phyloP scores from a whole-genome alignment of 1,284 basidiomycete genomes.

The Cryptococcus sp. region DNA sequence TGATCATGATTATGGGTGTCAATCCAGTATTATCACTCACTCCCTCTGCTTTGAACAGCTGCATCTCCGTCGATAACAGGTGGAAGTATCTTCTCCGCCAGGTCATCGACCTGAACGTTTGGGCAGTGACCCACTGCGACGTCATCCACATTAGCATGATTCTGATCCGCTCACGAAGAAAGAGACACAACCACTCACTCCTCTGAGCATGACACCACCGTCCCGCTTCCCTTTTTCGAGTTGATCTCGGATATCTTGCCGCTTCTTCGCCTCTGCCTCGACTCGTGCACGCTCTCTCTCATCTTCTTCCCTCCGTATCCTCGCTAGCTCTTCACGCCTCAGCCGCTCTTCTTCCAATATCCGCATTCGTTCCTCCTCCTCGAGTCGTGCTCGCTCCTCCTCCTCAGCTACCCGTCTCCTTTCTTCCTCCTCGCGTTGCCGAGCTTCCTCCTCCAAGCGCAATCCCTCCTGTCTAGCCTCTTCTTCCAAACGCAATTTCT shows the following conservation, averaged over 20 bases:
- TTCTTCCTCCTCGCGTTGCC: conserved; percentile 1
- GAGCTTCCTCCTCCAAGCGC: conserved; percentile 6
- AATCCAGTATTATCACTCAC: conserved; percentile 20
- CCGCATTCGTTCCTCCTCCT: conserved; percentile 10
- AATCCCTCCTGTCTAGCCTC: background rate
- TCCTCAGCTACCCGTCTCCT: conserved; percentile 7
- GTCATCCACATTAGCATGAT: background rate
- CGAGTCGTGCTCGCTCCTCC: conserved; percentile 12
- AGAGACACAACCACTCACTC: conserved; percentile 34
- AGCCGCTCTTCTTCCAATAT: background rate
- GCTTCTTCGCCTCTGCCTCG: conserved; percentile 19
- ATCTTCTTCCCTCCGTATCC: background rate
- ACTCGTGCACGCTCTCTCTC: conserved; percentile 8
- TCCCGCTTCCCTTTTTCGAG: conserved; percentile 26
- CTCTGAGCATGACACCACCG: conserved; percentile 47
- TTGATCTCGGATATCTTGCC: conserved; percentile 15
- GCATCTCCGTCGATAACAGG: conserved; percentile 33
- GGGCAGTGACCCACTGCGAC: conserved; percentile 46
- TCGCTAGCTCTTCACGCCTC: background rate
- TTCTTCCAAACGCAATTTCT: conserved; percentile 1
- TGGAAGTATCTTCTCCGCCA: conserved; percentile 50
- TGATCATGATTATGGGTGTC: background rate
- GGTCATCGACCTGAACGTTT: conserved; percentile 36
- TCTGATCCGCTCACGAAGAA: background rate
- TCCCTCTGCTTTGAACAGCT: conserved; percentile 39